A percentile compares a stretch with the other conserved stretches of the same genome.
phyloP scores from a whole-genome alignment of 2,329 filamentous ascomycete genomes.

The Camillea tinctor region DNA sequence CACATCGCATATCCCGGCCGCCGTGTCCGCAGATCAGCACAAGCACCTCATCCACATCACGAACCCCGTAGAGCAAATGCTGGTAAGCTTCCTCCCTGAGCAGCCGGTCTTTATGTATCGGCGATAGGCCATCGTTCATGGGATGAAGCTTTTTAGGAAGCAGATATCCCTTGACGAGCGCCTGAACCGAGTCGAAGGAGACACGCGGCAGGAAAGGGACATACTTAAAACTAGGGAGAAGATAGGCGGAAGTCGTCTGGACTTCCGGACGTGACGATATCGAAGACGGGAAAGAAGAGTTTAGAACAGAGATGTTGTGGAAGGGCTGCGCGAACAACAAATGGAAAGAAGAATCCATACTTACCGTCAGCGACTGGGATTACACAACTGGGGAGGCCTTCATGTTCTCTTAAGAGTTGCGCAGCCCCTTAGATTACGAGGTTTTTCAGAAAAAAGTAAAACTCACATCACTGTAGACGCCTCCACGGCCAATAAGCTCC shows the following conservation, averaged over 20 bases:
- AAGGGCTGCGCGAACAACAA: conserved; percentile 61
- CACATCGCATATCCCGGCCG: conserved; percentile 78
- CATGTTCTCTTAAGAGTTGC: background rate
- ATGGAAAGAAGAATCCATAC: conserved; percentile 8
- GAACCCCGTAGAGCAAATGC: conserved; percentile 53
- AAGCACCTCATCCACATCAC: conserved; percentile 64
- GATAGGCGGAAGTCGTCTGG: conserved; percentile 64
- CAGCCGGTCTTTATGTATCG: conserved; percentile 53
- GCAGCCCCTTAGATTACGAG: background rate
- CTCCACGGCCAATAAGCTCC: conserved; percentile 63
- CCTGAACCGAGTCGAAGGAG: conserved; percentile 53
- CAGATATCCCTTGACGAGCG: conserved; percentile 64
- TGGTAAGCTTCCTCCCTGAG: conserved; percentile 52
- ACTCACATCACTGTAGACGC: conserved; percentile 65
- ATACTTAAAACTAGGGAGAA: conserved; percentile 83
- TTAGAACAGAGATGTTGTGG: conserved; percentile 75
- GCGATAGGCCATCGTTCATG: conserved; percentile 58
- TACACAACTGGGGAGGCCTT: background rate
- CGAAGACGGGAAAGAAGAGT: conserved; percentile 69
- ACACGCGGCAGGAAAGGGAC: conserved; percentile 68
- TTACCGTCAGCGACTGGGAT: conserved; percentile 33
- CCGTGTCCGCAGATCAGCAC: conserved; percentile 89
- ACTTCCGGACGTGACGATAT: conserved; percentile 44
- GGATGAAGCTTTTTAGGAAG: conserved; percentile 62
- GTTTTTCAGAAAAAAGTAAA: background rate